Conservation (phyloP, 2,329 filamentous ascomycete species). For the Chaetomiaceae sp. region DNA sequence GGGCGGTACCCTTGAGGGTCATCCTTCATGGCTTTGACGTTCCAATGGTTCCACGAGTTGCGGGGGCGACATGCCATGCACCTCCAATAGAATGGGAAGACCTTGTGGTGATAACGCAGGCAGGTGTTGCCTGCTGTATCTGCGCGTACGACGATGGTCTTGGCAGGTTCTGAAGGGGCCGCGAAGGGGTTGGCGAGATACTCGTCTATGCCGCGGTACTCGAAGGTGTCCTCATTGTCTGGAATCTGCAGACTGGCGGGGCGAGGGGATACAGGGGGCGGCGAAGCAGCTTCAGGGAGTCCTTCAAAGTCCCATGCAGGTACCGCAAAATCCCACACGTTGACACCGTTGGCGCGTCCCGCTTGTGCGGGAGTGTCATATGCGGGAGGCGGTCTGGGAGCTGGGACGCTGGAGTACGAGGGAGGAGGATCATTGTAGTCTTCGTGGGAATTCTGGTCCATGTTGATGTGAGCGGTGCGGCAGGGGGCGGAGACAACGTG, state of each 20-base stretch:
- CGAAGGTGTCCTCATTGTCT: background rate
- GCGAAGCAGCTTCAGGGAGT: background rate
- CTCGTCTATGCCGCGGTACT: background rate
- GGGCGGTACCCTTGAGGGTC: background rate
- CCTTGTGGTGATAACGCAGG: background rate
- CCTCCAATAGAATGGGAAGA: conserved; percentile 1
- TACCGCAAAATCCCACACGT: background rate
- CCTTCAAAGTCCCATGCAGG: background rate
- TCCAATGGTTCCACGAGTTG: background rate
- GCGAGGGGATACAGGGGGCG: no score
- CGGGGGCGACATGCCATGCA: background rate
- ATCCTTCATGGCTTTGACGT: background rate
- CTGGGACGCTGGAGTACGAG: background rate
- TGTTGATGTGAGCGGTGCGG: no score
- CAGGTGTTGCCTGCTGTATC: background rate
- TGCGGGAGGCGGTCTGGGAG: background rate
- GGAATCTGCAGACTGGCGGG: no score
- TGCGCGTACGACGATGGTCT: background rate
- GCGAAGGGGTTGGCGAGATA: background rate
- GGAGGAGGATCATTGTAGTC: background rate
- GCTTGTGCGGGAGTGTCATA: background rate
- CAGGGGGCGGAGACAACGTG: no score
- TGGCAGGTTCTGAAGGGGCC: background rate
- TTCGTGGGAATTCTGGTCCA: background rate
- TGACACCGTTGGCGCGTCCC: background rate